phyloP scores from a whole-genome alignment of 2,329 filamentous ascomycete genomes.

The Aureobasidium pullulans region DNA sequence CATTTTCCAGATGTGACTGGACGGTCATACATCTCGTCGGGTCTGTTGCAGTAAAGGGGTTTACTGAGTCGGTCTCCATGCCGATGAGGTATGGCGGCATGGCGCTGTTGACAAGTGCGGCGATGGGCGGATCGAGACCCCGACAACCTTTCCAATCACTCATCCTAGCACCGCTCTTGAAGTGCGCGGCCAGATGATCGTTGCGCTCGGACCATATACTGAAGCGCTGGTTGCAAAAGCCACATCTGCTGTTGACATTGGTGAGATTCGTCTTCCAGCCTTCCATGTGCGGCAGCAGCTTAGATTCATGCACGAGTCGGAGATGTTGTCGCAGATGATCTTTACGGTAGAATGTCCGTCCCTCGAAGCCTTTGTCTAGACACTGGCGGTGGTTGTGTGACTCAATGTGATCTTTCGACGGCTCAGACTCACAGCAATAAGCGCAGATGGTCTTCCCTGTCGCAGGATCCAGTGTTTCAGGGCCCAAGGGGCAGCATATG shows the following conservation, averaged over 20 bases:
- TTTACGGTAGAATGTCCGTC: slow-evolving; percentile 57
- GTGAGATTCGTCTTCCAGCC: slow-evolving; percentile 53
- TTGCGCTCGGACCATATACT: slow-evolving; percentile 44
- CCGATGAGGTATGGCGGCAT: slow-evolving; percentile 48
- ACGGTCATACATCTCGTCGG: neutral
- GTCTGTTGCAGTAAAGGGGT: slow-evolving; percentile 41
- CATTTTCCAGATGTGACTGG: neutral
- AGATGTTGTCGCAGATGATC: slow-evolving; percentile 57
- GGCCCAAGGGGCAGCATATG: slow-evolving; percentile 54
- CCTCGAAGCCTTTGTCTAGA: slow-evolving; percentile 56
- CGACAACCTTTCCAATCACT: slow-evolving; percentile 49
- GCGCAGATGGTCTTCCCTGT: slow-evolving; percentile 53
- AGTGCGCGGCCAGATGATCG: slow-evolving; percentile 49
- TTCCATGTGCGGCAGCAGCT: slow-evolving; percentile 57
- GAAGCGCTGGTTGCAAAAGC: slow-evolving; percentile 44
- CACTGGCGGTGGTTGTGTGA: slow-evolving; percentile 56
- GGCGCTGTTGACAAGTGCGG: slow-evolving; percentile 42
- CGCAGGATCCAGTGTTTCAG: slow-evolving; percentile 47
- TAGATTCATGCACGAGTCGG: slow-evolving; percentile 53
- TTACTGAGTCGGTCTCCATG: slow-evolving; percentile 38
- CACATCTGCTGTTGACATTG: slow-evolving; percentile 48
- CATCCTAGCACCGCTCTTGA: slow-evolving; percentile 47
- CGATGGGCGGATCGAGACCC: slow-evolving; percentile 42
- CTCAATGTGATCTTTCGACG: slow-evolving; percentile 49
- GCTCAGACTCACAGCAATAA: slow-evolving; percentile 50